Evolutionary conservation across 2,329 filamentous ascomycete genomes (phyloP), one percentile per base, ranked within the genome.

Genomic region (Scytalidium lignicola): DNA sequence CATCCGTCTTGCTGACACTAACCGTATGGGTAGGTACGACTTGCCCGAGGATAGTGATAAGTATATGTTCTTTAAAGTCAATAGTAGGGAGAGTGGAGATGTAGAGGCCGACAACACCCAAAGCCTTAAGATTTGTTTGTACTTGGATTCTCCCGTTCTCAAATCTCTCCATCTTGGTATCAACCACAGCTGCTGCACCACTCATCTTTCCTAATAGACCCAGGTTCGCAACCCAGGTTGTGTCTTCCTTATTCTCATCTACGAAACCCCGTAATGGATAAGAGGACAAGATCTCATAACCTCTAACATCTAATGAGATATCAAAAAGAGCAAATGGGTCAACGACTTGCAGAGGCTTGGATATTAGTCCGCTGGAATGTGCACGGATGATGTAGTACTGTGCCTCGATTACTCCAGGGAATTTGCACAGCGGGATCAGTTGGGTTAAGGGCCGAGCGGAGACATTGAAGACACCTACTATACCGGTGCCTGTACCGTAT

Each of bases 201-300:
- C 90, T 90, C 88, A 97, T 95, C 67, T 96, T 96, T 2, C 80
- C 86, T 3, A 95, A 56, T 2, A 97, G 72, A 0, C 92, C 92
- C 1, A 97, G 67, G 17, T 86, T 83, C 1, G 88, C 83, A 1
- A 91, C 73, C 41, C 69, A 70, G 0, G 85, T 70, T 0, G 65
- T 58, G 9, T 63, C 59, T 4, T 64, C 52, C 37, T 70, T 63
- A 17, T 62, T 62, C 18, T 64, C 54, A 32, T 71, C 61, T 1
- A 70, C 66, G 55, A 92, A 83, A 0, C 72, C 66, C 1, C 74
- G 73, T 2, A 90, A 66, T 0, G 87, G 85, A 54, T 85, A 87
- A 0, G 87, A 86, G 0, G 84, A 86, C 8, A 96, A 72, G 47
- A 96, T 88, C 44, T 96, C 91, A 74, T 88, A 95, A 2, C 83